Conservation (phyloP, 805 yeast genomes). For the Kazachstania viticola region DNA sequence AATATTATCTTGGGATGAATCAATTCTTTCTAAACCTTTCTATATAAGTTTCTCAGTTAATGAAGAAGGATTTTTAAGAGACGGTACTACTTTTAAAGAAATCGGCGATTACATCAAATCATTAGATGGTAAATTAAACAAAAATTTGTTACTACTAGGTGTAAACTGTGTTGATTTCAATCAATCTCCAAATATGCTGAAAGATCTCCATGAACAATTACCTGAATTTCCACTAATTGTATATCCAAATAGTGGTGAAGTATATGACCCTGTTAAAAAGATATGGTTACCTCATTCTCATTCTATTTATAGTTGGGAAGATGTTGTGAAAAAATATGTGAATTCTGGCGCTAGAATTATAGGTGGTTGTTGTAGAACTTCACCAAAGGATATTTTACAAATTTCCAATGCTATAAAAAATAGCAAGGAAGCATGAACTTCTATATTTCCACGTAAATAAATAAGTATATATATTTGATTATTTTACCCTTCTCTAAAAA, state of each 20-base stretch:
- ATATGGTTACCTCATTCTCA: constrained; percentile 29
- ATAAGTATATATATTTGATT: neutral
- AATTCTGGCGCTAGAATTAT: constrained; percentile 35
- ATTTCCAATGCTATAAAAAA: constrained; percentile 11
- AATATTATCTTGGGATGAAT: constrained; percentile 31
- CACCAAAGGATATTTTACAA: constrained; percentile 33
- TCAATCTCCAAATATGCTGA: constrained; percentile 32
- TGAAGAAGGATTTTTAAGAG: constrained; percentile 32
- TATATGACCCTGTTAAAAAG: constrained; percentile 39
- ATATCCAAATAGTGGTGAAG: constrained; percentile 72
- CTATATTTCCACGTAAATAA: too few relatives aligned
- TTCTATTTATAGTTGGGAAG: constrained; percentile 28
- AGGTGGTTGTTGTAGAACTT: constrained; percentile 72
- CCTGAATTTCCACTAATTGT: constrained; percentile 34
- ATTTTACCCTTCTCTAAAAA: neutral
- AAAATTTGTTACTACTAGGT: constrained; percentile 41
- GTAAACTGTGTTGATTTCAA: constrained; percentile 53
- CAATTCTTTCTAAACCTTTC: constrained; percentile 30
- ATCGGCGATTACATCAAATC: constrained; percentile 18
- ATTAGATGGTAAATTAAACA: constrained; percentile 11
- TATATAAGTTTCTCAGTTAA: constrained; percentile 35
- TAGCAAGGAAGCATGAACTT: too few relatives aligned
- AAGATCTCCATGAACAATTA: constrained; percentile 9
- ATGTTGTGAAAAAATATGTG: constrained; percentile 32
- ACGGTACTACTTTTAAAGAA: constrained; percentile 35